Evolutionary conservation across 2,329 filamentous ascomycete genomes (phyloP), one percentile per base, ranked within the genome.

Genomic region (Scortechinia acanthostroma): DNA sequence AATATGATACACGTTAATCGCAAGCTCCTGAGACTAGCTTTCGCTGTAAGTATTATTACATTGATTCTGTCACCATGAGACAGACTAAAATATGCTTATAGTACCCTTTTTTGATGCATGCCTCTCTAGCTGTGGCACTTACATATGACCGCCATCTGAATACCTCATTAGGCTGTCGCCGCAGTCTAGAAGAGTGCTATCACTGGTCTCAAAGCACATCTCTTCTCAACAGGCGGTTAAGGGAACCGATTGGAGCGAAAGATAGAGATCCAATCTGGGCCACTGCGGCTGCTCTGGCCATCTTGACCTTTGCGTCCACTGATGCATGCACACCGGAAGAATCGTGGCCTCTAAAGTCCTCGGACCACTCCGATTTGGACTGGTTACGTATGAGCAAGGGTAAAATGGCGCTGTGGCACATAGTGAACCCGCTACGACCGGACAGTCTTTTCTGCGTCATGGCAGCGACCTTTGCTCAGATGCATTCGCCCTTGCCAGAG

Each of bases 201-300:
- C 70, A 74, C 53, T 62, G 60, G 55, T 65, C 61, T 14, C 64
- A 62, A 46, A 63, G 63, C 50, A 69, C 63, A 23, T 46, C 47
- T 3, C 62, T 71, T 2, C 55, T 73, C 19, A 67, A 66, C 44
- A 55, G 50, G 13, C 56, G 58, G 20, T 33, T 74, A 10, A 52
- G 45, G 3, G 47, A 61, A 5, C 59, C 62, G 0, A 61, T 71
- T 40, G 37, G 52, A 17, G 35, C 52, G 1, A 46, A 53, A 43
- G 65, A 68, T 16, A 68, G 59, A 35, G 70, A 74, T 48, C 52
- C 69, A 13, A 62, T 73, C 3, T 74, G 70, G 70, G 66, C 58
- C 2, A 69, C 67, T 4, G 69, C 69, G 0, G 65, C 69, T 19
- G 61, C 64, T 4, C 49, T 73, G 0, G 62, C 59, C 1, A 52